Evolutionary conservation across 352 stramenopile genomes (phyloP), one percentile per base, ranked within the genome.

Genomic region (Phytopythium kandeliae): DNA sequence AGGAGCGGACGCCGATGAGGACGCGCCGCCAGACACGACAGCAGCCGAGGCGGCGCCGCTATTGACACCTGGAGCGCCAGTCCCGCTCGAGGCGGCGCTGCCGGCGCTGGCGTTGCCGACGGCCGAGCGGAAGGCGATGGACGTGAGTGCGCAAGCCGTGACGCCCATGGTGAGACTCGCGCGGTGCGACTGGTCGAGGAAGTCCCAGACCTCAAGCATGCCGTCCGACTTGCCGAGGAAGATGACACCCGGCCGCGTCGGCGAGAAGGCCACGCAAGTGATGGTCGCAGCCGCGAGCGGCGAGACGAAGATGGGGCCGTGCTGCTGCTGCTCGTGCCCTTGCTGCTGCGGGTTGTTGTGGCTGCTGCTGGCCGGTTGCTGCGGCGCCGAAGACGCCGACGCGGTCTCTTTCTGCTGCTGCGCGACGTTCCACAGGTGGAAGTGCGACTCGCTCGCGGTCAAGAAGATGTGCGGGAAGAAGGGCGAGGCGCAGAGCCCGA

Each of bases 161-260:
- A 96, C 79, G 17, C 80, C 78, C 34, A 92, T 72, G 2, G 76
- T 81, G 12, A 93, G 67, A 45, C 76, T 94, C 10, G 83, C 81
- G 16, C 78, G 82, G 45, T 97, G 89, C 15, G 84, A 95, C 56
- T 94, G 85, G 55, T 98, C 92, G 51, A 95, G 80, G 44, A 97
- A 95, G 57, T 98, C 92, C 92, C 90, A 98, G 37, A 97, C 85
- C 56, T 97, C 85, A 36, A 98, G 69, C 53, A 88, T 84, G 1
- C 92, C 92, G 56, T 97, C 90, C 12, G 76, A 66, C 58, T 93
- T 95, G 22, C 83, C 86, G 41, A 97, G 63, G 58, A 95, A 94
- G 42, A 98, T 58, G 19, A 96, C 88, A 2, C 66, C 88, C 5
- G 92, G 86, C 1, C 92, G 63, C 24, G 87, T 95, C 19, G 89